These are phyloP conservation scores for Blechomonas ayalai DNA, from an alignment of 208 protist genomes.

Conservation along the genomic window DNA sequence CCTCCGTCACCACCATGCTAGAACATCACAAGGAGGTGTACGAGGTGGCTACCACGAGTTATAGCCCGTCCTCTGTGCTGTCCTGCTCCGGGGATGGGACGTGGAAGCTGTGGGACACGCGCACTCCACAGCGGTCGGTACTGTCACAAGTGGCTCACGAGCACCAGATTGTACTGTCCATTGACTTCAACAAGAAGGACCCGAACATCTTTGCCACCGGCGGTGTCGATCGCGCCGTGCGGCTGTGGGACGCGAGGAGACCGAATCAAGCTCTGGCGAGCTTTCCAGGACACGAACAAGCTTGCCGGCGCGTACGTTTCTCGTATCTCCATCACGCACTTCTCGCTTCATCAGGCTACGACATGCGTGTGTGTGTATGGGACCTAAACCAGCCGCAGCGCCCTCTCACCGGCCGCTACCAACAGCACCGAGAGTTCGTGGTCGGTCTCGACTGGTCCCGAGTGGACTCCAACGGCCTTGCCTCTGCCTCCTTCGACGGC, in stretches of 20 bases:
- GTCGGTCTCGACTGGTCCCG: slow-evolving; percentile 83
- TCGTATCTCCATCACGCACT: slow-evolving; percentile 60
- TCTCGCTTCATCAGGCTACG: slow-evolving; percentile 77
- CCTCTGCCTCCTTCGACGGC: slow-evolving; percentile 69
- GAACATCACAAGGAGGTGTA: slow-evolving; percentile 91
- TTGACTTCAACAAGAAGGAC: slow-evolving; percentile 90
- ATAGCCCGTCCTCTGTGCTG: slow-evolving; percentile 72
- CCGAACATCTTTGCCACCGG: slow-evolving; percentile 82
- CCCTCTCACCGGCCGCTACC: slow-evolving; percentile 71
- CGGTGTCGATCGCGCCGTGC: slow-evolving; percentile 79
- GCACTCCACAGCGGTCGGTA: slow-evolving; percentile 48
- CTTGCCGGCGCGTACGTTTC: slow-evolving; percentile 85
- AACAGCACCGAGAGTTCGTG: slow-evolving; percentile 88
- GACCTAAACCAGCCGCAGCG: slow-evolving; percentile 75
- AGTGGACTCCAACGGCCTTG: slow-evolving; percentile 48
- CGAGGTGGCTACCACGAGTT: slow-evolving; percentile 62
- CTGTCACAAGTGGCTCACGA: slow-evolving; percentile 77
- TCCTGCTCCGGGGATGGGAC: slow-evolving; percentile 85
- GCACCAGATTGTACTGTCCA: slow-evolving; percentile 81
- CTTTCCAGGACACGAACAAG: slow-evolving; percentile 80
- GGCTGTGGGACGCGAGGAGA: slow-evolving; percentile 78
- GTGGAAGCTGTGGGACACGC: slow-evolving; percentile 89
- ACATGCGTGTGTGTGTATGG: slow-evolving; percentile 87
- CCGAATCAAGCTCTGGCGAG: slow-evolving; percentile 63
- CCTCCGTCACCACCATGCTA: slow-evolving; percentile 49